Evolutionary conservation across 108 stramenopile species (phyloP).

Genomic region (Skeletonema marinoi): DNA sequence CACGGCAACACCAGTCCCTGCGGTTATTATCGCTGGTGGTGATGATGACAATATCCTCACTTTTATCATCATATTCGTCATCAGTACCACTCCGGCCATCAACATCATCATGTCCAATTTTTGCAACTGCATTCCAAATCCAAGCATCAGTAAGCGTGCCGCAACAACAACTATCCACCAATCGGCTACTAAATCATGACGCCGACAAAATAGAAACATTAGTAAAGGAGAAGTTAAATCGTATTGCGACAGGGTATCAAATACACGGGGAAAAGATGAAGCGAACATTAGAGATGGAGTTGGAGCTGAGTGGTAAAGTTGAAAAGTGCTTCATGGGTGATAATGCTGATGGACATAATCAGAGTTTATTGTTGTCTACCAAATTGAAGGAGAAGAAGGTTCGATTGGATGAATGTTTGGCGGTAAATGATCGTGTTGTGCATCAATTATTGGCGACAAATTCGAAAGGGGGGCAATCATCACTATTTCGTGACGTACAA

Average conservation of each 20-base stretch:
- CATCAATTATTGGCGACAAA: constrained; percentile 1
- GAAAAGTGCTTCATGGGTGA: constrained; percentile 11
- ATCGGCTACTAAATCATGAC: not conserved
- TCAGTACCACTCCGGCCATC: no score
- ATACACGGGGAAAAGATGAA: not conserved
- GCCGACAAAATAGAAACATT: not conserved
- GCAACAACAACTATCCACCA: not conserved
- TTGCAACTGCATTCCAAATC: constrained; percentile 1
- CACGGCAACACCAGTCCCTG: no score
- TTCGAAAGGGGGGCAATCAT: not conserved
- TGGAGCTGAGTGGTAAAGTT: constrained; percentile 14
- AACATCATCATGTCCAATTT: not conserved
- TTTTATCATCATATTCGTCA: no score
- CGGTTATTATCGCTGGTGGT: no score
- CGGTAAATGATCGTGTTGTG: constrained; percentile 9
- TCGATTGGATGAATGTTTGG: constrained; percentile 9
- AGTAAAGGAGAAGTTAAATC: constrained; percentile 6
- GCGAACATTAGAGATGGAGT: constrained; percentile 13
- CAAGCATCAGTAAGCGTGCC: constrained; percentile 7
- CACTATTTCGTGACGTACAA: constrained; percentile 7
- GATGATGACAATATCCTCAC: no score
- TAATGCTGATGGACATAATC: not conserved
- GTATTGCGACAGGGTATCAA: constrained; percentile 12
- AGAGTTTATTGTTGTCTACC: constrained; percentile 2
- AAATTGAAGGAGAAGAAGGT: not conserved